These are phyloP conservation scores for Cokeromyces recurvatus DNA, from an alignment of 371 early-diverging fungal species.

Conservation along the genomic window DNA sequence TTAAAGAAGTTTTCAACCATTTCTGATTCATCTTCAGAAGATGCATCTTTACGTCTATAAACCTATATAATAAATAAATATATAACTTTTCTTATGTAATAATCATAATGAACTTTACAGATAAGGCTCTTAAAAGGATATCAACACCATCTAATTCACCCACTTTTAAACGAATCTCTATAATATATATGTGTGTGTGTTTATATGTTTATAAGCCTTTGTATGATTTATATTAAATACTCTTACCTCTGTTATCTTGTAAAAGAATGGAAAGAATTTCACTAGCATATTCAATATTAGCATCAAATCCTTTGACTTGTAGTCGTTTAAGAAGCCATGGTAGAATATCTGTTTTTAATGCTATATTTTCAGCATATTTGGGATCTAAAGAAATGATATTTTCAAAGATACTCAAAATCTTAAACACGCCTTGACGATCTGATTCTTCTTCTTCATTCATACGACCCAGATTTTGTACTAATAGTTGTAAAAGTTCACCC, in stretches of 20 bases:
- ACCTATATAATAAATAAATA: too few species aligned
- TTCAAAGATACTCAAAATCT: conserved; percentile 81
- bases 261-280: conserved; percentile 84
- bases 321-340: conserved; percentile 75
- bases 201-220: too few species aligned
- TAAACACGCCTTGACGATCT: conserved; percentile 86
- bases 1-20: conserved; percentile 89
- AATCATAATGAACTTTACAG: too few species aligned
- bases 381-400: conserved; percentile 77
- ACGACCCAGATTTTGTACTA: conserved; percentile 76
- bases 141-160: conserved; percentile 70
- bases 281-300: conserved; percentile 81
- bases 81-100: too few species aligned
- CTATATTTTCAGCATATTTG: conserved; percentile 59
- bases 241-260: conserved; percentile 61
- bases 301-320: conserved; percentile 54
- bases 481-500: conserved; percentile 66
- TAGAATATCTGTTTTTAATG: conserved; percentile 58
- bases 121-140: conserved; percentile 58
- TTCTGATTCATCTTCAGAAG: conserved; percentile 81
- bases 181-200: neutral
- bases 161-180: conserved; percentile 62
- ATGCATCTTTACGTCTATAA: conserved; percentile 76
- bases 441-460: conserved; percentile 75
- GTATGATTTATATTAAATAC: neutral